Percentiles rank a stretch among this genome's conserved stretches.
Evolutionary conservation across 1,284 basidiomycete genomes (phyloP).

Genomic region (Ustilago shanxiensis): DNA sequence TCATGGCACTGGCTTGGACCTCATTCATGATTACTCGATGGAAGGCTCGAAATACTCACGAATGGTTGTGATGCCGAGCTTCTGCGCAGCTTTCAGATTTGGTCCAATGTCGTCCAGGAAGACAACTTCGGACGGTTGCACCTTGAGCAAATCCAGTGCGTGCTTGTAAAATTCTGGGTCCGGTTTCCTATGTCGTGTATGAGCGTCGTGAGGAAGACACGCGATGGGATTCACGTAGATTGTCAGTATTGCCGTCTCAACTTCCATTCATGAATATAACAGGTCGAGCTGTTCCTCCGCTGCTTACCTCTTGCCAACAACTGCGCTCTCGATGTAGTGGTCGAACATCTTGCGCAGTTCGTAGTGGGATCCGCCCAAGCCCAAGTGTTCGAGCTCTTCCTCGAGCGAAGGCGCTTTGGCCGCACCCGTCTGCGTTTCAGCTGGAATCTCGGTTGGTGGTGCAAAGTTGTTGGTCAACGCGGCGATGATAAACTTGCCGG

Average conservation of each 20-base stretch:
- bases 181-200: constrained; percentile 71
- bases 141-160: constrained; percentile 64
- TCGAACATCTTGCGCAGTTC: constrained; percentile 66
- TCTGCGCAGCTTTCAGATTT: constrained; percentile 69
- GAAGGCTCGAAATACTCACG: constrained; percentile 53
- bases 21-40: too few species aligned
- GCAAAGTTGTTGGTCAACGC: constrained; percentile 71
- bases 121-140: constrained; percentile 64
- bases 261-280: too few species aligned
- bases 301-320: constrained; percentile 67
- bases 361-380: constrained; percentile 39
- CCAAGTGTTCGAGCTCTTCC: constrained; percentile 60
- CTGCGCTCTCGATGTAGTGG: constrained; percentile 68
- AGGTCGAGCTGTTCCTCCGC: neutral
- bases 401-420: constrained; percentile 44
- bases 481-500: constrained; percentile 64
- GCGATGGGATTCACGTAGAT: too few species aligned
- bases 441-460: constrained; percentile 52
- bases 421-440: constrained; percentile 4
- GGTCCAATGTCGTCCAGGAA: constrained; percentile 71
- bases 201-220: neutral
- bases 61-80: constrained; percentile 70
- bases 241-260: too few species aligned
- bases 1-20: neutral
- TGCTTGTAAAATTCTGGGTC: constrained; percentile 69